These are phyloP conservation scores for Plantago rigida DNA, from an alignment of 305 asterid genomes.

Conservation along the genomic window DNA sequence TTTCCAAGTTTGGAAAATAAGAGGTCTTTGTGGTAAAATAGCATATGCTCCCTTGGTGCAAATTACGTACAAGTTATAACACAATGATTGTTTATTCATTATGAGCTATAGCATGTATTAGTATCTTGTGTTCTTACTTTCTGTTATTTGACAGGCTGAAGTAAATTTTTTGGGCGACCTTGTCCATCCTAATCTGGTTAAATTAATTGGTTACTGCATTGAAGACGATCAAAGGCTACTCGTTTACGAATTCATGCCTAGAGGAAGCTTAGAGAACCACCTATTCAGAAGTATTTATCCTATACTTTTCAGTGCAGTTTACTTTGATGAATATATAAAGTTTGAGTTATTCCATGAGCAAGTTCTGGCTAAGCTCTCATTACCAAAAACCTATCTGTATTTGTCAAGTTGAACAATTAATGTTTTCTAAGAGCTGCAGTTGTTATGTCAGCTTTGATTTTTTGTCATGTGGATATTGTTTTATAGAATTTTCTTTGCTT, in stretches of 20 bases:
- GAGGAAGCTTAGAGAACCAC: conserved; percentile 98
- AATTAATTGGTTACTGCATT: conserved; percentile 81
- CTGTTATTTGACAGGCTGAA: conserved; percentile 64
- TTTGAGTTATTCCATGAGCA: conserved; percentile 17
- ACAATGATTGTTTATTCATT: no score
- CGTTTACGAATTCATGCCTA: conserved; percentile 89
- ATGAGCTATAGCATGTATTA: background rate
- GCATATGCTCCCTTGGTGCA: background rate
- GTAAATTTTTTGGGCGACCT: conserved; percentile 88
- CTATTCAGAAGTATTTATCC: conserved; percentile 71
- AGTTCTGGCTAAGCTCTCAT: background rate
- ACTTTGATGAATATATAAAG: conserved; percentile 17
- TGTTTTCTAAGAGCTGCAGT: no score
- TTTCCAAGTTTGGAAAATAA: background rate
- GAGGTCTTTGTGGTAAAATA: no score
- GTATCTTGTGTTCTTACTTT: conserved; percentile 25
- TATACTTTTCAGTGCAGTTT: conserved; percentile 19
- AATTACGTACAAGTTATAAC: background rate
- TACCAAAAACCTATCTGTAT: no score
- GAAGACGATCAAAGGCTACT: conserved; percentile 92
- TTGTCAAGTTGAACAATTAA: no score
- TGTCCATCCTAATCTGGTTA: conserved; percentile 80
- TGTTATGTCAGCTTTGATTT: no score
- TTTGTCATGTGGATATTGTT: no score
- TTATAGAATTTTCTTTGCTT: no score